Base-by-base conservation (phyloP, 352 stramenopile genomes). In the Phytophthora idaei region DNA sequence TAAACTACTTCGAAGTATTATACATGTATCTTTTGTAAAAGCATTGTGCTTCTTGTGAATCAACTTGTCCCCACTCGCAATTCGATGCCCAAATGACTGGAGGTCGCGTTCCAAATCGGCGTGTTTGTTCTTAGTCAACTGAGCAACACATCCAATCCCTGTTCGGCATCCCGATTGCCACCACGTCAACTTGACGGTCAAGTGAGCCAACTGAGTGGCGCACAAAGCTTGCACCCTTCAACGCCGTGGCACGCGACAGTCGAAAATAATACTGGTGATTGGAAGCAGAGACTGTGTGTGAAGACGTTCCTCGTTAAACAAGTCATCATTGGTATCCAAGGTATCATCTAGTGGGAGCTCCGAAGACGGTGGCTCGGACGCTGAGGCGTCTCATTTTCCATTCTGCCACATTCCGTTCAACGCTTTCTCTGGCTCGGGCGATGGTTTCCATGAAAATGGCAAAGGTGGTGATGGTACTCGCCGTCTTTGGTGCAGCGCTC, bases 211-310 rank as follows among this genome's bases (percentile, higher is more conserved):
- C 48, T 60, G 61, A 46, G 29, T 62, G 44, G 60, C 5, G 47
- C 57, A 57, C 25, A 5, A 60, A 60, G 46, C 27, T 52, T 29
- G 46, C 17, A 31, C 28, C 46, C 27, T 32, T 41, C 28, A 14
- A 54, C 21, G 48, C 28, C 9, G 29, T 42, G 48, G 12, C 36
- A 12, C 41, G 41, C 42, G 51, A 65, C 53, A 60, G 15, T 39
- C 21, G 14, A 54, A 64, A 65, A 61, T 66, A 54, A 73, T 72
- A 73, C 52, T 59, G 21, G n/a, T 52, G 67, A 71, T 74, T 71
- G 67, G 61, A 74, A 74, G 61, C 54, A 74, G 55, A 17, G 27
- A 8, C 31, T 42, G 4, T 42, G 36, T 60, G 10, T 56, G 48
- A 53, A 41, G 29, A 31, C 42, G 51, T 53, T 34, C 32, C 28